A percentile compares a stretch with the other conserved stretches of the same genome.
Conservation (phyloP, 192 early-diverging fungal species). For the Globomyces pollinis-pini region DNA sequence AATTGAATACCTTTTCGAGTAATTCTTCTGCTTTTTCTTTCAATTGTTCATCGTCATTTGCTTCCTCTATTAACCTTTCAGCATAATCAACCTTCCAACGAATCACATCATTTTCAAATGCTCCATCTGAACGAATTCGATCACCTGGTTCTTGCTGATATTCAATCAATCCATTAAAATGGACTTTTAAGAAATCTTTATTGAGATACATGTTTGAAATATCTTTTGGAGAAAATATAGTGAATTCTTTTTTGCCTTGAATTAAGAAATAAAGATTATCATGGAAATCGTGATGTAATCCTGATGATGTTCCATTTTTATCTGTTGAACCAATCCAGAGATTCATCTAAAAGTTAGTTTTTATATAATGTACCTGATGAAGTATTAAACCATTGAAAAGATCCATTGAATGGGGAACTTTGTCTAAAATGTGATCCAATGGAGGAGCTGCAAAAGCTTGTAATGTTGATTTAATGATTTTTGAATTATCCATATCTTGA, state of each 20-base stretch:
- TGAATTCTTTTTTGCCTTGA: conserved; percentile 29
- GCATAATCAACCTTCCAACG: conserved; percentile 19
- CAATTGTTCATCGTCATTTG: neutral
- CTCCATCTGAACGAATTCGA: conserved; percentile 28
- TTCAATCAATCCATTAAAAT: conserved; percentile 29
- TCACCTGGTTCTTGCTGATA: conserved; percentile 9
- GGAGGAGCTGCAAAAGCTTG: conserved; percentile 20
- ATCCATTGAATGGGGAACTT: conserved; percentile 14
- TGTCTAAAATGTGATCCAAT: neutral
- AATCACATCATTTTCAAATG: conserved; percentile 21
- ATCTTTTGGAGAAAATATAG: conserved; percentile 35
- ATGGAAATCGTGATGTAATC: conserved; percentile 41
- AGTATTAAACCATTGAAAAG: conserved; percentile 24
- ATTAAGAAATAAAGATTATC: conserved; percentile 42
- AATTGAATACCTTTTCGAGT: neutral
- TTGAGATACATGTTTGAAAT: conserved; percentile 17
- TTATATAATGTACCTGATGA: no score
- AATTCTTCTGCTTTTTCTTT: conserved; percentile 4
- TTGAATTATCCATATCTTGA: neutral
- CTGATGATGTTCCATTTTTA: conserved; percentile 22
- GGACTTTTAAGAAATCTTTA: conserved; percentile 15
- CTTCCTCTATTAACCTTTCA: conserved; percentile 3
- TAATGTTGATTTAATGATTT: conserved; percentile 9
- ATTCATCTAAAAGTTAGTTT: conserved; percentile 38
- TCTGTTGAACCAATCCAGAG: conserved; percentile 31